Evolutionary conservation across 129 eudicot genomes (phyloP), one percentile per base, ranked within the genome.

Genomic region (Sambucus nigra): DNA sequence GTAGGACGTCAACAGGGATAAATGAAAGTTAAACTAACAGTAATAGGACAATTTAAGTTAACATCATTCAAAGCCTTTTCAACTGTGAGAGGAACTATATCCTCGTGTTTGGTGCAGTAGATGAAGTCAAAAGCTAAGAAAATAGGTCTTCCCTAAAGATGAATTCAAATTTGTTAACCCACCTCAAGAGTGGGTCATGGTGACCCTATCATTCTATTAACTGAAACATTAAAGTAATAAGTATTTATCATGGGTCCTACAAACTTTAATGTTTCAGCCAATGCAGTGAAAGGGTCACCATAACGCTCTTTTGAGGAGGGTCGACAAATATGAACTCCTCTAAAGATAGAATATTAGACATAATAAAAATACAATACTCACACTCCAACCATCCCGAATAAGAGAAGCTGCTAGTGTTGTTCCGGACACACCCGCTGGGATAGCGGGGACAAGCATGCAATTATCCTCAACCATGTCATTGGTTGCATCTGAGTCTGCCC

Each of bases 341-440:
- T 35, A 35, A 35, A 35, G 13, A 35, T 8, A 7, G 42, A 1
- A 42, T 13, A 1, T 13, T 42, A 42, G 16, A 16, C 20, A 42
- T 42, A 42, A 16, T 1, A 42, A 13, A 35, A 7, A 16, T 59
- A 1, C 7, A 51, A 5, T 16, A 60, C 84, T 72, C 52, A 77
- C 84, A 74, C 94, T 86, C 99, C 99, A 86, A 67, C 99, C 99
- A 32, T 91, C 99, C 57, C 95, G 80, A 44, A 91, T 72, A 60
- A 91, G 99, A 24, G 99, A 79, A 71, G 89, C 99, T 61, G 99
- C 99, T 63, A 91, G 53, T 35, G 99, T 94, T 9, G 99, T 91
- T 55, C 99, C 99, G 0, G 99, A 91, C 60, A 91, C 76, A 33
- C 94, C 99, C 16, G 68, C 61, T 14, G 96, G 91, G 66, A 83